Evolutionary conservation across 2,329 filamentous ascomycete genomes (phyloP).

Genomic region (Pseudogymnoascus sp.): DNA sequence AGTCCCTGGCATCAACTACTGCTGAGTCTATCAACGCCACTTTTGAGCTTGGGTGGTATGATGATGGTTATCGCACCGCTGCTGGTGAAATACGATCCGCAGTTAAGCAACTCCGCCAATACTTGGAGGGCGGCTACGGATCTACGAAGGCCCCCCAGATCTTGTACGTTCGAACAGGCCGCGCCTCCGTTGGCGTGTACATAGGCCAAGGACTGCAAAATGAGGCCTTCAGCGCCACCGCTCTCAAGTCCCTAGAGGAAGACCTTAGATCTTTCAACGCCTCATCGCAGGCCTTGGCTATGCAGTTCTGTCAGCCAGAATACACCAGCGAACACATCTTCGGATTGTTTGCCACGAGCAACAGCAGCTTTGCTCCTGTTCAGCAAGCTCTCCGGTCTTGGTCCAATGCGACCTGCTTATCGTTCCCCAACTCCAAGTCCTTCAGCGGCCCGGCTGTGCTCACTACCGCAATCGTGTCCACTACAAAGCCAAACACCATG

Average conservation of each 20-base stretch:
- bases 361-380: conserved; percentile 22
- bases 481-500: background rate
- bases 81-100: conserved; percentile 20
- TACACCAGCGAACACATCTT: conserved; percentile 29
- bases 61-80: conserved; percentile 19
- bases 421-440: background rate
- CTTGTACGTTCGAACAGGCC: conserved; percentile 27
- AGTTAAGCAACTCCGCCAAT: conserved; percentile 26
- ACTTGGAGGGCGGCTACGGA: conserved; percentile 23
- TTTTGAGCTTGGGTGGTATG: conserved; percentile 27
- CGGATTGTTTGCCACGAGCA: conserved; percentile 29
- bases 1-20: conserved; percentile 9
- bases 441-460: background rate
- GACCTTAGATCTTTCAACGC: conserved; percentile 19
- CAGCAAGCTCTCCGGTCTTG: conserved; percentile 9
- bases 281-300: conserved; percentile 20
- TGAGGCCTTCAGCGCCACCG: conserved; percentile 12
- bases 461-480: background rate
- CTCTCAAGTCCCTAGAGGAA: conserved; percentile 13
- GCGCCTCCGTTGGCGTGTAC: conserved; percentile 30
- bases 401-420: conserved; percentile 1
- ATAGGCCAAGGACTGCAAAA: conserved; percentile 27
- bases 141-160: conserved; percentile 20
- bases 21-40: conserved; percentile 17
- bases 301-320: conserved; percentile 30